Evolutionary conservation across 2,329 filamentous ascomycete species (phyloP).

Genomic region (Botrytis tulipae): DNA sequence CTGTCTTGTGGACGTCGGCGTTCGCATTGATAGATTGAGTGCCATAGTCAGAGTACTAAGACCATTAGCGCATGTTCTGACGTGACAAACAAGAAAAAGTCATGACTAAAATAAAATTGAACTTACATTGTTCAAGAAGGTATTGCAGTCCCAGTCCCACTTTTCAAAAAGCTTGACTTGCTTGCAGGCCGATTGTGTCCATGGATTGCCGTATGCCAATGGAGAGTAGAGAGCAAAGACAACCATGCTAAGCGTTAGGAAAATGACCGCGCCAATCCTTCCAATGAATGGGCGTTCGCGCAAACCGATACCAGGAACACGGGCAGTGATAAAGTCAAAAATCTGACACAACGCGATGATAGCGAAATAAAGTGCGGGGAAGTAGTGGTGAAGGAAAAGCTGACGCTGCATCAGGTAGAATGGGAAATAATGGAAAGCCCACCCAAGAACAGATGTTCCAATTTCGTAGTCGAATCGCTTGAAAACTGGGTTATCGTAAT

Average conservation of each 20-base stretch:
- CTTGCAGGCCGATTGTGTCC: conserved; percentile 86
- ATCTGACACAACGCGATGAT: conserved; percentile 85
- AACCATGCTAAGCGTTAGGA: conserved; percentile 70
- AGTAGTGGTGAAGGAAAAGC: conserved; percentile 97
- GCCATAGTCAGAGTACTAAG: conserved; percentile 41
- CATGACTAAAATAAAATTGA: background rate
- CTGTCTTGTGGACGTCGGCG: conserved; percentile 35
- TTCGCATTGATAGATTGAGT: conserved; percentile 31
- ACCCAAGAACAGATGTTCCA: conserved; percentile 83
- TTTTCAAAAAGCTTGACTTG: conserved; percentile 80
- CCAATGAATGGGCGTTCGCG: conserved; percentile 71
- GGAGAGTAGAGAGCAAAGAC: conserved; percentile 86
- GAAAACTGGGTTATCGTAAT: conserved; percentile 79
- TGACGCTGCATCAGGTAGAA: conserved; percentile 98
- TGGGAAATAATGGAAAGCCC: conserved; percentile 98
- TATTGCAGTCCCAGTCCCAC: conserved; percentile 99
- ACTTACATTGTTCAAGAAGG: conserved; percentile 83
- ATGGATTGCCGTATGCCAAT: conserved; percentile 86
- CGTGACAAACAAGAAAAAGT: background rate
- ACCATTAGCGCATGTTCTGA: conserved; percentile 26
- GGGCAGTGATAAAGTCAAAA: conserved; percentile 79
- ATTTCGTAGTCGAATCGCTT: conserved; percentile 98
- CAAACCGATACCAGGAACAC: conserved; percentile 66
- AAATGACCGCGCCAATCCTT: conserved; percentile 67
- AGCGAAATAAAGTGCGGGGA: conserved; percentile 93